phyloP scores from a whole-genome alignment of 1,284 basidiomycete genomes.

The Ganoderma multipileum region DNA sequence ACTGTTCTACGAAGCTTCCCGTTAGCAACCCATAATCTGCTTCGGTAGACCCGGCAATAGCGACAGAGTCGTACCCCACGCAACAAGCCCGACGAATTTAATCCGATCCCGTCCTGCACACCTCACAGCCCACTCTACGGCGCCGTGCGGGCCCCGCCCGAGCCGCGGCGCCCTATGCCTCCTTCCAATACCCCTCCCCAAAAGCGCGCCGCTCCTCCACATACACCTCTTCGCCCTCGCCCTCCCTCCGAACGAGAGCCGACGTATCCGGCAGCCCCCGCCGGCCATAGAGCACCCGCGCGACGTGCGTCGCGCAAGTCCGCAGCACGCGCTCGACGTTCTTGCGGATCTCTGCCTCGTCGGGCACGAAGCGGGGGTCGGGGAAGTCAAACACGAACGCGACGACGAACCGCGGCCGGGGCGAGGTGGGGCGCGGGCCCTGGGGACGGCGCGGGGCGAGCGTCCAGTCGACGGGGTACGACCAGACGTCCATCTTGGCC shows the following conservation, averaged over 20 bases:
- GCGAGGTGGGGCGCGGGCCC: not conserved
- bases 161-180: not conserved
- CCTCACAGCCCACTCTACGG: not conserved
- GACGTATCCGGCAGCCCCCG: constrained; percentile 3
- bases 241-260: not conserved
- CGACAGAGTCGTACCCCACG: not conserved
- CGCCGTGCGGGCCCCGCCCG: not conserved
- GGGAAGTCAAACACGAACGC: constrained; percentile 1
- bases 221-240: not conserved
- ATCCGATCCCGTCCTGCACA: not conserved
- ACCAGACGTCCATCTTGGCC: not conserved
- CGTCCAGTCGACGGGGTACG: not conserved
- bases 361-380: not conserved
- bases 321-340: constrained; percentile 2
- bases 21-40: not conserved
- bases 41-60: not conserved
- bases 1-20: not conserved
- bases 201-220: not conserved
- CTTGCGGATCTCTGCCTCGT: not conserved
- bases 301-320: constrained; percentile 2
- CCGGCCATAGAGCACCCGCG: constrained; percentile 9
- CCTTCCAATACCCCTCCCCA: constrained; percentile 6
- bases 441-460: not conserved
- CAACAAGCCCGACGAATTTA: not conserved
- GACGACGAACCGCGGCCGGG: not conserved